These are phyloP conservation scores for Backusella psychrophila DNA, from an alignment of 192 early-diverging fungal genomes.

Conservation along the genomic window DNA sequence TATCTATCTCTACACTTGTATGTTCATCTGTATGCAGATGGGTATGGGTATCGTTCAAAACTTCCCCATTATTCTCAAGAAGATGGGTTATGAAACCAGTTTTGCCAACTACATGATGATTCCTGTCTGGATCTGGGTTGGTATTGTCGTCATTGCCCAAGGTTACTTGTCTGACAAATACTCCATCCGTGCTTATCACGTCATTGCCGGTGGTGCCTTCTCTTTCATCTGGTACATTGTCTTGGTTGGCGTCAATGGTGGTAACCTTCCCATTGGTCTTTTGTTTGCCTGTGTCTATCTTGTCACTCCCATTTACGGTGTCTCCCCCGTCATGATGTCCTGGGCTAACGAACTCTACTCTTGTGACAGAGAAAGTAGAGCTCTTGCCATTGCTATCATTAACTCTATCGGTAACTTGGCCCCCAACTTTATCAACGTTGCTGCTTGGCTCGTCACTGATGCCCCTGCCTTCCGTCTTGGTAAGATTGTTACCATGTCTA, in stretches of 20 bases:
- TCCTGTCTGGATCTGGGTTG: constrained; percentile 32
- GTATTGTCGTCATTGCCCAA: constrained; percentile 25
- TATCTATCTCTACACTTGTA: constrained; percentile 9
- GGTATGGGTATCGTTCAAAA: constrained; percentile 26
- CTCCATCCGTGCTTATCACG: constrained; percentile 14
- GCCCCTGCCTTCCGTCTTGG: constrained; percentile 19
- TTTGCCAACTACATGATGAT: constrained; percentile 44
- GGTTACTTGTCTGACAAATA: constrained; percentile 20
- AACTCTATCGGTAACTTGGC: constrained; percentile 28
- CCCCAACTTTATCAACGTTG: constrained; percentile 26
- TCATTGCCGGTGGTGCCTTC: constrained; percentile 11
- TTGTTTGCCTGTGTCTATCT: constrained; percentile 25
- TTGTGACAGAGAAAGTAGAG: constrained; percentile 22
- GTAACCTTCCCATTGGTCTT: constrained; percentile 12
- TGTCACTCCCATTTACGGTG: constrained; percentile 19
- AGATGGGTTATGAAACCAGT: constrained; percentile 35
- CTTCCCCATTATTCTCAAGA: constrained; percentile 42
- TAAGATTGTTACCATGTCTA: constrained; percentile 8
- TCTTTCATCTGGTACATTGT: constrained; percentile 25
- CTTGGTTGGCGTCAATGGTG: constrained; percentile 24
- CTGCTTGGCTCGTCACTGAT: constrained; percentile 16
- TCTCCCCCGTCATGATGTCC: constrained; percentile 27
- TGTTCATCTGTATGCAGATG: constrained; percentile 24
- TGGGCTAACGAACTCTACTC: constrained; percentile 28
- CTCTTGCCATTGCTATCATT: constrained; percentile 26